A percentile compares a stretch with the other conserved stretches of the same genome.
Evolutionary conservation across 1,284 basidiomycete species (phyloP).

Genomic region (Fomitopsis pinicola): DNA sequence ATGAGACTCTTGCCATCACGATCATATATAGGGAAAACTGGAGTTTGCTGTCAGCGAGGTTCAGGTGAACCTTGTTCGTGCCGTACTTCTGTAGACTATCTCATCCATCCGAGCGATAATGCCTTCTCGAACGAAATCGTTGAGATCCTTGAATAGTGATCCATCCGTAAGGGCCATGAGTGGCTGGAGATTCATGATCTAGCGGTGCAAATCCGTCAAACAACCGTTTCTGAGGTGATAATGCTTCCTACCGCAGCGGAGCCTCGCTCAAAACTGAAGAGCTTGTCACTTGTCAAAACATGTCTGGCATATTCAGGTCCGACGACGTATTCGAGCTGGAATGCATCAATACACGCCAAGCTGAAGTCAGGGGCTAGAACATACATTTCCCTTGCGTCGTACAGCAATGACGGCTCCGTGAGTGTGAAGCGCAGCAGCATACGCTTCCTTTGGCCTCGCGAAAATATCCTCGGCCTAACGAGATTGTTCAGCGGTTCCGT

Average conservation of each 20-base stretch:
- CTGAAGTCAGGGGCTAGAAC: background rate
- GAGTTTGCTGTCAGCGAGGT: background rate
- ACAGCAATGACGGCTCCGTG: slow-evolving; percentile 31
- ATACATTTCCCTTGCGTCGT: slow-evolving; percentile 27
- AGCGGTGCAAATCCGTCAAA: slow-evolving; percentile 1
- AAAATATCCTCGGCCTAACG: slow-evolving; percentile 27
- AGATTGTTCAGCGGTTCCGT: background rate
- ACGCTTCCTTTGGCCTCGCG: slow-evolving; percentile 26
- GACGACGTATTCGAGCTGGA: slow-evolving; percentile 32
- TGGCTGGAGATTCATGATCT: slow-evolving; percentile 24
- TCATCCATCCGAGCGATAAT: slow-evolving; percentile 21
- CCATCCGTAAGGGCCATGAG: slow-evolving; percentile 21
- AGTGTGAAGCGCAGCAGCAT: slow-evolving; percentile 25
- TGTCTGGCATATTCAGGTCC: slow-evolving; percentile 22
- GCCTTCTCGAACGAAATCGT: slow-evolving; percentile 20
- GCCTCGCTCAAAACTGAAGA: slow-evolving; percentile 32
- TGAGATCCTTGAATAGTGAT: slow-evolving; percentile 17
- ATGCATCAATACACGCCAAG: background rate
- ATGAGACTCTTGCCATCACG: slow-evolving; percentile 15
- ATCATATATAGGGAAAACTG: slow-evolving; percentile 20
- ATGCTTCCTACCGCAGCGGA: slow-evolving; percentile 23
- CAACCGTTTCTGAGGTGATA: slow-evolving; percentile 9
- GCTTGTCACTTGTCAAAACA: slow-evolving; percentile 27
- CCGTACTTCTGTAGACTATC: slow-evolving; percentile 17
- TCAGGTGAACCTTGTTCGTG: background rate